These are phyloP conservation scores for Hypoxylon sp. DNA, from an alignment of 2,329 filamentous ascomycete genomes.

Conservation along the genomic window DNA sequence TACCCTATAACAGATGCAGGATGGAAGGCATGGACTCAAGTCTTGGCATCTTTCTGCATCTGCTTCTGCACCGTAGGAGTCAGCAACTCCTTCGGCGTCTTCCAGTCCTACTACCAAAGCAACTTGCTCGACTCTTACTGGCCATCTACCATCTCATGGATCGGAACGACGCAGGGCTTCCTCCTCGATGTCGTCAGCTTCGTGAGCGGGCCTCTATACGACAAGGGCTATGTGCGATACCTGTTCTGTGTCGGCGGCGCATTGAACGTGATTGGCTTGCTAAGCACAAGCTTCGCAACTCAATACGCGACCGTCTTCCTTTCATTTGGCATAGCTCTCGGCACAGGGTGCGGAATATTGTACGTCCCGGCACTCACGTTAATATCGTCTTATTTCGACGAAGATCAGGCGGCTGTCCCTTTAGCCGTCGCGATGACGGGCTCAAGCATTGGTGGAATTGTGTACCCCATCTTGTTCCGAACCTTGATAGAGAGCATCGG, in stretches of 20 bases:
- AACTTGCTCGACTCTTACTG: constrained; percentile 24
- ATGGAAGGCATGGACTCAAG: constrained; percentile 27
- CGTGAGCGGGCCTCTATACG: constrained; percentile 44
- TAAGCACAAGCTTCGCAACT: constrained; percentile 48
- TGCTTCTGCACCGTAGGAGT: constrained; percentile 39
- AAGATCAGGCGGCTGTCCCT: constrained; percentile 4
- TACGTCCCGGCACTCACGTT: constrained; percentile 30
- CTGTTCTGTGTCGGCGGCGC: constrained; percentile 35
- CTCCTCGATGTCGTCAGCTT: constrained; percentile 43
- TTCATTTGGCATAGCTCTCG: constrained; percentile 21
- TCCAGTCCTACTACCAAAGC: constrained; percentile 41
- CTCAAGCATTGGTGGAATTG: constrained; percentile 33
- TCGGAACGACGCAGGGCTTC: constrained; percentile 45
- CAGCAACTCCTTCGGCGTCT: constrained; percentile 40
- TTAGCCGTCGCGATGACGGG: constrained; percentile 28
- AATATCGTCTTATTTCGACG: constrained; percentile 25
- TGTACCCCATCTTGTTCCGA: constrained; percentile 49
- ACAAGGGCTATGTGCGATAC: constrained; percentile 42
- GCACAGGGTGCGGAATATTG: constrained; percentile 27
- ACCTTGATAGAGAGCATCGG: constrained; percentile 53
- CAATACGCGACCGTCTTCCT: constrained; percentile 44
- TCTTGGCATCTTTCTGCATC: constrained; percentile 37
- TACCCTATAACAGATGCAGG: too few species aligned
- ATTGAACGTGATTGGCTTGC: constrained; percentile 42
- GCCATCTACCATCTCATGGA: constrained; percentile 42